A percentile compares a stretch with the other conserved stretches of the same genome.
These are phyloP conservation scores for Phytophthora litchii DNA, from an alignment of 352 stramenopile species.

Conservation along the genomic window DNA sequence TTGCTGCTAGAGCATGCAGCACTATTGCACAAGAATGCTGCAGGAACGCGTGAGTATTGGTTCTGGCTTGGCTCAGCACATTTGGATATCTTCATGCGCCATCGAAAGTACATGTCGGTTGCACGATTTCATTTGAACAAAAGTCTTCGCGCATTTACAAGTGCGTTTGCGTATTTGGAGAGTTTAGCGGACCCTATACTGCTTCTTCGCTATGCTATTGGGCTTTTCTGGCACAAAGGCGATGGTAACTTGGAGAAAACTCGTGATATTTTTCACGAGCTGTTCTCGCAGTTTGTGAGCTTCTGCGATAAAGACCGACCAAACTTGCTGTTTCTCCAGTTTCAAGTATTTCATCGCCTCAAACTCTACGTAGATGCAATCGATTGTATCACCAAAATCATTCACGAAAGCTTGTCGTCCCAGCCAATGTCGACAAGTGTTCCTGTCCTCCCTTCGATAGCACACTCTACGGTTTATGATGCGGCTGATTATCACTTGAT, in stretches of 20 bases:
- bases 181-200: constrained; percentile 65
- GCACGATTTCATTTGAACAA: constrained; percentile 59
- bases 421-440: background rate
- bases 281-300: constrained; percentile 57
- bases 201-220: constrained; percentile 66
- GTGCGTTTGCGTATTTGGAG: constrained; percentile 66
- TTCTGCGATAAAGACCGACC: constrained; percentile 69
- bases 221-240: constrained; percentile 60
- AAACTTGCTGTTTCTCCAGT: constrained; percentile 65
- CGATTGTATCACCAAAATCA: constrained; percentile 52
- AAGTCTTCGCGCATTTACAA: constrained; percentile 59
- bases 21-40: constrained; percentile 42
- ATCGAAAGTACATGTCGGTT: constrained; percentile 67
- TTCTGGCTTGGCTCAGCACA: constrained; percentile 68
- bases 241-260: constrained; percentile 58
- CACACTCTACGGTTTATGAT: constrained; percentile 38
- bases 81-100: constrained; percentile 62
- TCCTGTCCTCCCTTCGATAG: constrained; percentile 1
- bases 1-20: constrained; percentile 63
- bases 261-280: constrained; percentile 58
- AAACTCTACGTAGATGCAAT: constrained; percentile 59
- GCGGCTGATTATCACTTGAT: constrained; percentile 60
- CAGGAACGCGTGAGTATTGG: constrained; percentile 70
- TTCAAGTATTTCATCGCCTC: constrained; percentile 63
- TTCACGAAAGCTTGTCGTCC: constrained; percentile 16